Evolutionary conservation across 2,329 filamentous ascomycete genomes (phyloP).

Genomic region (Aspergillus eucalypticola): DNA sequence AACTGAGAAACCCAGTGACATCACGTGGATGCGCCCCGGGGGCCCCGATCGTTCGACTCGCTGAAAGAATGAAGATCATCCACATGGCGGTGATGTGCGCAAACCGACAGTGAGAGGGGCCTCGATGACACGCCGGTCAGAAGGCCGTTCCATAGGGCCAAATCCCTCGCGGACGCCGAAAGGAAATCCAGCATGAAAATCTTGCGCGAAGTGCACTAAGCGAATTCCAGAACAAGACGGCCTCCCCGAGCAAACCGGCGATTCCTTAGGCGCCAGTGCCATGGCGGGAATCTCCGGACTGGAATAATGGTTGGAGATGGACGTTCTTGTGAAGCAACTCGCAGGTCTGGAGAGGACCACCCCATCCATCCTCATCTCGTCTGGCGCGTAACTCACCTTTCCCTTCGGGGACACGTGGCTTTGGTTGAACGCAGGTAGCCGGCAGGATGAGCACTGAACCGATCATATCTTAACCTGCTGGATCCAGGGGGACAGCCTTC

Average conservation of each 20-base stretch:
- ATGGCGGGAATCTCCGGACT: constrained; percentile 3
- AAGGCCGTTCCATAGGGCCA: constrained; percentile 8
- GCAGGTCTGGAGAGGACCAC: not conserved
- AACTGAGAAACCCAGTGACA: constrained; percentile 9
- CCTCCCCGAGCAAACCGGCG: not conserved
- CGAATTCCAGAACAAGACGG: constrained; percentile 1
- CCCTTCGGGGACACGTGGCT: constrained; percentile 22
- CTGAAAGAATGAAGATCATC: constrained; percentile 4
- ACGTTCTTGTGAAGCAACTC: constrained; percentile 1
- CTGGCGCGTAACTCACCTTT: constrained; percentile 21
- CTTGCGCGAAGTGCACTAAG: not conserved
- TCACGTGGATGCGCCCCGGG: constrained; percentile 13
- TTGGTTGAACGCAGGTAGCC: constrained; percentile 18
- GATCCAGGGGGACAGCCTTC: not conserved
- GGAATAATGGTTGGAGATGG: constrained; percentile 9
- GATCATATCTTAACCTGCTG: not conserved
- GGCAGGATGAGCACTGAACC: constrained; percentile 12
- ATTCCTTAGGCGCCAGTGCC: constrained; percentile 16
- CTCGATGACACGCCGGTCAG: constrained; percentile 5
- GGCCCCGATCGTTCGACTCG: constrained; percentile 4
- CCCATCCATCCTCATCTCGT: constrained; percentile 9
- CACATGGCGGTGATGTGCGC: constrained; percentile 8
- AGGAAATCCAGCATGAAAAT: not conserved
- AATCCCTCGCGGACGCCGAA: not conserved
- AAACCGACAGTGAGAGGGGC: not conserved